Base-by-base conservation (phyloP, 306 rosid species). In the Pachyrhizus erosus region DNA sequence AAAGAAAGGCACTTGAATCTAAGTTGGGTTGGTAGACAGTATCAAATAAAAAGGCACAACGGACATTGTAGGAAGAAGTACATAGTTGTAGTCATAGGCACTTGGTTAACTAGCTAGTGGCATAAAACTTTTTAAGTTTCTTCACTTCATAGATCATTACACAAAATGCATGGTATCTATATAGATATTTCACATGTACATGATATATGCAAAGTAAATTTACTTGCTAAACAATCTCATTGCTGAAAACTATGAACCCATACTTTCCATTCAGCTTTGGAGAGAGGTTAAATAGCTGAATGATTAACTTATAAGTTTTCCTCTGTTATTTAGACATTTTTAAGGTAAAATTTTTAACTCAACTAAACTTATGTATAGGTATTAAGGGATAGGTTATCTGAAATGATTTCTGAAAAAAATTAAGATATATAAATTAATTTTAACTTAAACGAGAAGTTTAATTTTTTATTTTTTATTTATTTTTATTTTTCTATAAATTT, bases 21-120 rank as follows among this genome's bases (percentile, higher is more conserved):
- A 73, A 73, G 29, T 58, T 73, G 77, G 29, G 31, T 51, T 23
- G 46, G 46, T 73, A n/a, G 39, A 37, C 9, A 49, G 62, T 49
- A 31, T 55, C 45, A 49, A 24, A 17, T n/a, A 8, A 34, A 71
- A 48, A 48, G 55, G 17, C 48, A 18, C 2, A 31, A 33, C 13
- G 34, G n/a, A 33, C 65, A 61, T 61, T 49, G 15, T 17, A 51
- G 9, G 57, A 70, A 51, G 20, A 37, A 7, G 42, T 37, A 6
- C 10, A 37, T 37, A 37, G 42, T 37, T 37, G 10, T 6, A 37
- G n/a, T n/a, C n/a, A n/a, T n/a, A n/a, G n/a, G 42, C 42, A 37
- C 9, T 37, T 37, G 42, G 42, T 37, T 37, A 37, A 37, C 10
- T 37, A 37, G 42, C 10, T 37, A 37, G 42, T 37, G 42, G 42